Evolutionary conservation across 805 yeast species (phyloP), one percentile per base, ranked within the genome.

Genomic region (Candida hispaniensis): DNA sequence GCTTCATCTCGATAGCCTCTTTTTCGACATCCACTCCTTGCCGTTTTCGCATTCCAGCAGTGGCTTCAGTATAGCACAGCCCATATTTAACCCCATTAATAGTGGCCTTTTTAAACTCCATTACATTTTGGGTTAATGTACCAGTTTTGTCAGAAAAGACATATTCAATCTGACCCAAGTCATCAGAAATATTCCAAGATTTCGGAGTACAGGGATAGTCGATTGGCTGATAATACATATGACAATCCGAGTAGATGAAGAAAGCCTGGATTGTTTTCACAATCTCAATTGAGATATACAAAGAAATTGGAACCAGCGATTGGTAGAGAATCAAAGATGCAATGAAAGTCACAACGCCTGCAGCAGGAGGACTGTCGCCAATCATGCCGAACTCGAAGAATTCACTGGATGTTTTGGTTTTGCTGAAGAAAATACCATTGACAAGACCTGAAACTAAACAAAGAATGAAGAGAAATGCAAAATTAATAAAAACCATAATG

Each of bases 111-210:
- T 74, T 75, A 59, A 79, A 80, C 51, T 79, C 88, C 93, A 79
- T 79, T 17, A 79, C 73, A 49, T 79, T 79, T 55, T 80, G 91
- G 4, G 93, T 79, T 47, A 79, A 61, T 0, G 93, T 79, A 25
- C 93, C 93, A 0, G 93, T 79, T 55, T 79, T 79, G 59, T 79
- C 93, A 48, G 83, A 74, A 55, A 79, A 79, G 19, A 79, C 67
- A 50, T 79, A 79, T 55, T 79, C 93, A 44, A 79, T 75, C 54
- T 80, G 93, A 12, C 93, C 93, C 47, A 79, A 61, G 51, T 79
- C 93, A 55, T 79, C 93, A 5, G 88, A 78, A 32, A 79, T 79
- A 48, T 75, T 75, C 93, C 93, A 79, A 0, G 86, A 68, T 48
- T 79, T 79, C 3, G 93, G 88, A 0, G 76, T 69, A 56, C 93